Evolutionary conservation across 2,329 filamentous ascomycete genomes (phyloP), one percentile per base, ranked within the genome.

Genomic region (Trichoderma brevicompactum): DNA sequence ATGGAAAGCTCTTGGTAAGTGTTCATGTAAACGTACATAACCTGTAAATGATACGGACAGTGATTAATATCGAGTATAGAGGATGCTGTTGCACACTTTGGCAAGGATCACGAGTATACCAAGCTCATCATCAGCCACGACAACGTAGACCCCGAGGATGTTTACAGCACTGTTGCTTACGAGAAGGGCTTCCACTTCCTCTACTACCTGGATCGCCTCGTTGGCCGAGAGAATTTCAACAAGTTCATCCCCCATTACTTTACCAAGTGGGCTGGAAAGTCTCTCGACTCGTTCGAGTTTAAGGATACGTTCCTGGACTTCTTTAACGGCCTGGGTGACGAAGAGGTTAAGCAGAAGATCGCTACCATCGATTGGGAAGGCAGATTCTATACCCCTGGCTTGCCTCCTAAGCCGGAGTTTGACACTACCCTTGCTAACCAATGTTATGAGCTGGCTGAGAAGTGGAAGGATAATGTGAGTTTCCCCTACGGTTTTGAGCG

Each of bases 211-310:
- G 95, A 99, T 73, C 90, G 89, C 53, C 81, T 97, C 1, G 85
- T 98, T 4, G 92, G 92, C 41, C 90, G 91, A 67, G 84, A 89
- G n/a, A 90, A 91, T 75, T 99, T 95, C 80, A 92, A 98, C 82
- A 90, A 88, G 71, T 99, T 98, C 78, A 97, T 98, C 73, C 93
- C 94, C 15, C 89, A 97, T 77, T 97, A 98, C 81, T 98, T 98
- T 76, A 88, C 85, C 36, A 92, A 86, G 44, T 98, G 90, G 86
- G 88, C 91, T 65, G 86, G 87, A 74, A 94, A 93, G 77, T 97
- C 92, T 2, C 84, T 99, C 7, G 93, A 97, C 78, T 96, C 92
- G 2, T 96, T 91, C 72, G 92, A 98, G 73, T 99, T 99, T 85
- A 96, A 94, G 76, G 83, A 89, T 56, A 96, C 92, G 0, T 89